Conservation (phyloP, 352 stramenopile species). For the Pythium sukuiense region DNA sequence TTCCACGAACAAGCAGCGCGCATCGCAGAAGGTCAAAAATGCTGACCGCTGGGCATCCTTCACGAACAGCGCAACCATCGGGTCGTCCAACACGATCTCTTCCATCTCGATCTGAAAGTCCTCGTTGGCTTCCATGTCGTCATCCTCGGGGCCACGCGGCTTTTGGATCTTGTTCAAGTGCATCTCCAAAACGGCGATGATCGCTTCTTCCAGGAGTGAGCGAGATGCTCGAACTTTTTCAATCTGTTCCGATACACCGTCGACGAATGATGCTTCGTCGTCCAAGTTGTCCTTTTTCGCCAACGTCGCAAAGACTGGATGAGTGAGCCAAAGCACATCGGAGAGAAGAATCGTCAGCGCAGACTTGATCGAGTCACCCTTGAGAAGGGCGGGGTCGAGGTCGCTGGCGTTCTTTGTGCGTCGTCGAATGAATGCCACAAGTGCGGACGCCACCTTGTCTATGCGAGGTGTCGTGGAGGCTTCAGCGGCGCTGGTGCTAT, state of each 20-base stretch:
- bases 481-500: conserved; percentile 1
- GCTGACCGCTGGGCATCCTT: conserved; percentile 60
- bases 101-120: conserved; percentile 52
- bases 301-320: conserved; percentile 53
- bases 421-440: conserved; percentile 51
- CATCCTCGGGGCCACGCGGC: background rate
- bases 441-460: conserved; percentile 31
- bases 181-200: conserved; percentile 75
- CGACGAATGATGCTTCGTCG: background rate
- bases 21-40: conserved; percentile 81
- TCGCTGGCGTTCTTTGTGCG: conserved; percentile 46
- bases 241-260: conserved; percentile 31
- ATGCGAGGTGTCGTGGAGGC: conserved; percentile 27
- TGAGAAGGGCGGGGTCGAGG: conserved; percentile 51
- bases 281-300: conserved; percentile 27
- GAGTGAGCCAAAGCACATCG: conserved; percentile 75
- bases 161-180: conserved; percentile 51
- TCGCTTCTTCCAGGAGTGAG: conserved; percentile 51
- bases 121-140: conserved; percentile 39
- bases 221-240: conserved; percentile 41
- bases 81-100: conserved; percentile 65
- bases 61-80: conserved; percentile 50
- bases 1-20: conserved; percentile 80
- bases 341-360: conserved; percentile 67
- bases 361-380: conserved; percentile 66